Evolutionary conservation across 139 green algal genomes (phyloP).

Genomic region (Chlamydomonas eustigma): DNA sequence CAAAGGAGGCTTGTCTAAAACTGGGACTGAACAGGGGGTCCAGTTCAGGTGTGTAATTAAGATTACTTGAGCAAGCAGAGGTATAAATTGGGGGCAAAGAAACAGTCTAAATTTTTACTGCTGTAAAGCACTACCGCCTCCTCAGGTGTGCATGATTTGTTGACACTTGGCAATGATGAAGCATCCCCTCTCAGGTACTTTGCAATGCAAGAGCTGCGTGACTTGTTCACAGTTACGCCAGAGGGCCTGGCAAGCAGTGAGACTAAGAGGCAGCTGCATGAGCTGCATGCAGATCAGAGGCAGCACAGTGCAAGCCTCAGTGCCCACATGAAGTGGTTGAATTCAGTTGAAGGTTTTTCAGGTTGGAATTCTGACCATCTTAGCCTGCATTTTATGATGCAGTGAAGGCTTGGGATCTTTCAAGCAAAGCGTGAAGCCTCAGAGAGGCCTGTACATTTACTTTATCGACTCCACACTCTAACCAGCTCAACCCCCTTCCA

Average conservation of each 20-base stretch:
- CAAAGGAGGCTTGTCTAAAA: constrained; percentile 71
- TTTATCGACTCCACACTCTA: no score
- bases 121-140: neutral
- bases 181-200: constrained; percentile 49
- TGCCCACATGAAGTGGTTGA: constrained; percentile 39
- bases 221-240: constrained; percentile 67
- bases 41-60: constrained; percentile 54
- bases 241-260: constrained; percentile 45
- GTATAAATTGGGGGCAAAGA: neutral
- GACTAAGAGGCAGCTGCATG: constrained; percentile 69
- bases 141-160: no score
- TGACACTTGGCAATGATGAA: no score
- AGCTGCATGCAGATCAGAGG: constrained; percentile 60
- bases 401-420: no score
- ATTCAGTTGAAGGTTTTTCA: neutral
- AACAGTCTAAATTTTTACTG: constrained; percentile 25
- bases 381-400: no score
- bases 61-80: neutral
- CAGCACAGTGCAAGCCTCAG: constrained; percentile 27
- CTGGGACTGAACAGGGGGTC: constrained; percentile 70
- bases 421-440: no score
- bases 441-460: no score
- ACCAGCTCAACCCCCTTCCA: no score
- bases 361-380: no score
- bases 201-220: constrained; percentile 61